Conservation (phyloP, 768 basidiomycete genomes). For the Rhizopogon vulgaris region DNA sequence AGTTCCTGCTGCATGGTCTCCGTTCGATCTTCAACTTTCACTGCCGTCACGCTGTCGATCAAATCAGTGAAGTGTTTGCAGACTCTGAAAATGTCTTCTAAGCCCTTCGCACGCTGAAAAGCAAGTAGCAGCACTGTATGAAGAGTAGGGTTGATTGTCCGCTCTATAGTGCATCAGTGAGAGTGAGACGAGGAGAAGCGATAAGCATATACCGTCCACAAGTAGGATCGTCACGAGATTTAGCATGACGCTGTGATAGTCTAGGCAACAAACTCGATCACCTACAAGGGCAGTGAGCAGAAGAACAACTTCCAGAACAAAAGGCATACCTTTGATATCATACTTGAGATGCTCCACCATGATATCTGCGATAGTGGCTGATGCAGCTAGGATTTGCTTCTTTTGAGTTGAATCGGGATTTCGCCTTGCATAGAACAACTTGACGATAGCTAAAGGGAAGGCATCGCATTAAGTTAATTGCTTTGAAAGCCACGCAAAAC, state of each 20-base stretch:
- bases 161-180: conserved; percentile 43
- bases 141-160: conserved; percentile 63
- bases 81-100: conserved; percentile 58
- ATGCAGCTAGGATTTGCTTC: conserved; percentile 69
- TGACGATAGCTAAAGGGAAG: conserved; percentile 62
- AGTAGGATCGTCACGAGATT: conserved; percentile 45
- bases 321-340: conserved; percentile 40
- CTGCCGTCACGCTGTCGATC: conserved; percentile 47
- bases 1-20: conserved; percentile 57
- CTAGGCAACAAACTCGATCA: conserved; percentile 37
- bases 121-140: conserved; percentile 79
- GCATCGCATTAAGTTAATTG: not conserved
- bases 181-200: not conserved
- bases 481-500: not conserved
- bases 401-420: conserved; percentile 71
- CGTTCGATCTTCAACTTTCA: conserved; percentile 51
- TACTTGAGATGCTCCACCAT: conserved; percentile 64
- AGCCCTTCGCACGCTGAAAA: conserved; percentile 66
- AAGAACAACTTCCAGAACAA: not conserved
- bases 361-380: conserved; percentile 62
- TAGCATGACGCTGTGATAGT: conserved; percentile 51
- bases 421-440: conserved; percentile 78
- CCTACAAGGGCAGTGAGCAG: conserved; percentile 15
- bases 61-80: conserved; percentile 48
- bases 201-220: conserved; percentile 46